Evolutionary conservation across 129 eudicot genomes (phyloP), one percentile per base, ranked within the genome.

Genomic region (Saussurea involucrata): DNA sequence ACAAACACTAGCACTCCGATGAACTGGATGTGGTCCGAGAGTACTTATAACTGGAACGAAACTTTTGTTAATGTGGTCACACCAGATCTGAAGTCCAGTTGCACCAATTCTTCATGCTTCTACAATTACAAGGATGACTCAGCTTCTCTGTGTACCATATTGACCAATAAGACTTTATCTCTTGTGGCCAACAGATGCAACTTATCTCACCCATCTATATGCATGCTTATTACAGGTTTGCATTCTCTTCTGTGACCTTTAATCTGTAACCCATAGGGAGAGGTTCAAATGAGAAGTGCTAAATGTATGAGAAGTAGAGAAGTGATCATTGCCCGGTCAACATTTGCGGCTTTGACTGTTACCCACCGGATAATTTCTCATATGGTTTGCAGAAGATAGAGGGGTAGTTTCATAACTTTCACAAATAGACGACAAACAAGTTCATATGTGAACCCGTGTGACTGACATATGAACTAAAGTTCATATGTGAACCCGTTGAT

Each of bases 21-120:
- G 24, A 74, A 76, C 28, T 93, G 98, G 98, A 83, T 34, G 33
- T 93, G 98, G 98, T 88, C 98, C 29, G 96, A 93, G 55, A 83
- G 77, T 73, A 22, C 82, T 60, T 85, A 89, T 74, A 64, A 40
- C 42, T 87, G 89, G 91, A 88, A 88, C 78, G 81, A 71, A 69
- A 78, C 92, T 22, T 46, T 87, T 22, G 8, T 83, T 73, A 81
- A 83, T 28, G 81, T 73, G 63, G 69, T 55, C 79, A 34, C 84
- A 40, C 32, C 64, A 66, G 72, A 78, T 70, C 22, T 82, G 13
- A 76, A 75, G 34, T 67, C 89, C 21, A 76, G 25, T 55, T 92
- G 93, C 78, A 79, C 78, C 77, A 83, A 88, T 75, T 55, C 36
- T 8, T 78, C 96, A 31, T 89, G 97, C 91, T 46, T 79, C 67